Base-by-base conservation (phyloP, 257 asterid genomes). In the Avicennia marina region DNA sequence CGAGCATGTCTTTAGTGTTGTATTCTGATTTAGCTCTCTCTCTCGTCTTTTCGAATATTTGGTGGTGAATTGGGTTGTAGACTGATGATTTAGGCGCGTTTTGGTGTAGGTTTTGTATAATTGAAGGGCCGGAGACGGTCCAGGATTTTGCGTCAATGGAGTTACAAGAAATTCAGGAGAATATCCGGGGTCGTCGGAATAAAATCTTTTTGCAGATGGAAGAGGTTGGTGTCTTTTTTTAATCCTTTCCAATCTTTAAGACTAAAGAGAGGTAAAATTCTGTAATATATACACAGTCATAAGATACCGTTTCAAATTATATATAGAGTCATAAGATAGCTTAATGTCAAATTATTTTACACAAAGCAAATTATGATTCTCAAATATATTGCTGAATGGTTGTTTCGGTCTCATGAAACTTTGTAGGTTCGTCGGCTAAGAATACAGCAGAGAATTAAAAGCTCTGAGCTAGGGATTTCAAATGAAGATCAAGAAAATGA, bases 141-240 rank as follows among this genome's bases (percentile, higher is more conserved):
- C 84, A 78, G 82, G 95, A 83, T 64, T 91, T 88, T 26, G 95
- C 86, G 2, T 78, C 82, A 55, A 91, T 91, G 96, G 96, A 88
- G 61, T 63, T 81, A 27, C 93, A 78, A 69, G 98, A 91, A 75
- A 85, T 91, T 70, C 87, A 85, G 69, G 98, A 91, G 34, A 91
- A 80, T 64, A 88, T 91, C 53, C 82, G 89, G 51, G 80, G 95
- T 75, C 84, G 98, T 20, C 71, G 96, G 49, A 91, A 83, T 64
- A 91, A 91, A 75, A 91, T 91, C 12, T 91, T 91, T 66, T 73
- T 91, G 81, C 96, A 81, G 39, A 91, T 91, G 98, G 98, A 91
- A 72, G 98, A 91, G 95, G 98, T 87, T 16, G 53, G 78, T 68
- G 4, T 55, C 24, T 52, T 39, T 19, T 24, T 24, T 17, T 34